Percentiles rank a stretch among this genome's conserved stretches.
These are phyloP conservation scores for Saccharum hybrid DNA, from an alignment of 202 grass and related monocot species.

Conservation along the genomic window DNA sequence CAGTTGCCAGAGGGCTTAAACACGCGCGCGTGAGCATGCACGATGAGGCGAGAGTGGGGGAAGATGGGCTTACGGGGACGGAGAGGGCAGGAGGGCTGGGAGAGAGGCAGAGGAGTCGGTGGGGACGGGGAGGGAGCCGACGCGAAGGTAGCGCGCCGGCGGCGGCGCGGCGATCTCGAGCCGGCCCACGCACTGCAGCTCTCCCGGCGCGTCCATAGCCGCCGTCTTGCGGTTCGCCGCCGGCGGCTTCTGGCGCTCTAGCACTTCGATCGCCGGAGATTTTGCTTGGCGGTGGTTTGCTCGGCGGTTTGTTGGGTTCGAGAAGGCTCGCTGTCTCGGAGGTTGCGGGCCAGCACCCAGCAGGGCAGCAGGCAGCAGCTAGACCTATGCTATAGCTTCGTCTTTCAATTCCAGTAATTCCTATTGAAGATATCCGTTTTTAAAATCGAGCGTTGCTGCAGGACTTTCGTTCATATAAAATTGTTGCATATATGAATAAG, in stretches of 20 bases:
- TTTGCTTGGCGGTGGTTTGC: neutral
- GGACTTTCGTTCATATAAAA: too few species aligned
- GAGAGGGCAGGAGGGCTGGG: slow-evolving; percentile 72
- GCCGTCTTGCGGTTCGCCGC: neutral
- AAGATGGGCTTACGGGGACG: slow-evolving; percentile 51
- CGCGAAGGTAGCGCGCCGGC: slow-evolving; percentile 71
- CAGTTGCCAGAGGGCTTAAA: slow-evolving; percentile 8
- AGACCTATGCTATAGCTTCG: too few species aligned
- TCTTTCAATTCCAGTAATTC: too few species aligned
- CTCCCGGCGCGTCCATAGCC: slow-evolving; percentile 67
- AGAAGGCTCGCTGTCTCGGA: slow-evolving; percentile 24
- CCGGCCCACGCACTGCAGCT: slow-evolving; percentile 87
- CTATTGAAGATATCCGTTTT: too few species aligned
- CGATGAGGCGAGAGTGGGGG: too few species aligned
- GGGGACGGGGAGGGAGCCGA: slow-evolving; percentile 86
- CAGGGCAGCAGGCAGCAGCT: too few species aligned
- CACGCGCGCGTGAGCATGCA: neutral
- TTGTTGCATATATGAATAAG: too few species aligned
- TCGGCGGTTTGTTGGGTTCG: neutral
- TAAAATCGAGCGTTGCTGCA: too few species aligned
- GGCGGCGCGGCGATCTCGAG: slow-evolving; percentile 77
- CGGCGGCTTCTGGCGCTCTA: neutral
- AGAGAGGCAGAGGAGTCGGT: slow-evolving; percentile 73
- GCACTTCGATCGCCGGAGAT: slow-evolving; percentile 20
- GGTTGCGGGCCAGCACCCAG: neutral